Percentiles rank a stretch among this genome's conserved stretches.
phyloP scores from a whole-genome alignment of 2,329 filamentous ascomycete genomes.

The Diaporthe longicolla region DNA sequence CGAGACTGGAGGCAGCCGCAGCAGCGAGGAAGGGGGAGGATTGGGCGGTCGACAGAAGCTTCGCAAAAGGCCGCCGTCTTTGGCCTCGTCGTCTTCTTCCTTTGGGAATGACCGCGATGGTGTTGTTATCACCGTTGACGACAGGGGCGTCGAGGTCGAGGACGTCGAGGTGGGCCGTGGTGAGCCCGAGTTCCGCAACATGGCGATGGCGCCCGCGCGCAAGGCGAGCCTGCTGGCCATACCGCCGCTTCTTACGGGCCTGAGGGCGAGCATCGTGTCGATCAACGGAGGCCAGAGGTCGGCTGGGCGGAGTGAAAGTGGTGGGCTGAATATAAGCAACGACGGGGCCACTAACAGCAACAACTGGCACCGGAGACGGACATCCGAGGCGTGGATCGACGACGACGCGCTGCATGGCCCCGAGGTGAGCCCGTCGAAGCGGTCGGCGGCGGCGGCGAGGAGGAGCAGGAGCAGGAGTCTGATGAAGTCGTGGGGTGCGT shows the following conservation, averaged over 20 bases:
- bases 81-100: not conserved
- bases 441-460: conserved; percentile 1
- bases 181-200: conserved; percentile 43
- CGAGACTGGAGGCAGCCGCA: conserved; percentile 18
- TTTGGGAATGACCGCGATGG: conserved; percentile 1
- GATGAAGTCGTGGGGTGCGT: conserved; percentile 38
- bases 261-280: conserved; percentile 31
- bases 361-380: conserved; percentile 47
- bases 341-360: not conserved
- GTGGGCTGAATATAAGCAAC: conserved; percentile 18
- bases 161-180: conserved; percentile 29
- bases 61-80: conserved; percentile 26
- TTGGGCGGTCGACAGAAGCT: conserved; percentile 20
- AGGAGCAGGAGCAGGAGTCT: not conserved
- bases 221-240: conserved; percentile 36
- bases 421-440: conserved; percentile 53
- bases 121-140: not conserved
- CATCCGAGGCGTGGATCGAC: conserved; percentile 61
- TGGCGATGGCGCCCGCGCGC: conserved; percentile 34
- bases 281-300: conserved; percentile 20
- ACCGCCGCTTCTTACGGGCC: conserved; percentile 47
- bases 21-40: conserved; percentile 28
- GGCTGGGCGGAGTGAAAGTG: not conserved
- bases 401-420: conserved; percentile 67
- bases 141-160: conserved; percentile 9